Conservation (phyloP, 2,329 filamentous ascomycete genomes). For the Cercospora beticola region DNA sequence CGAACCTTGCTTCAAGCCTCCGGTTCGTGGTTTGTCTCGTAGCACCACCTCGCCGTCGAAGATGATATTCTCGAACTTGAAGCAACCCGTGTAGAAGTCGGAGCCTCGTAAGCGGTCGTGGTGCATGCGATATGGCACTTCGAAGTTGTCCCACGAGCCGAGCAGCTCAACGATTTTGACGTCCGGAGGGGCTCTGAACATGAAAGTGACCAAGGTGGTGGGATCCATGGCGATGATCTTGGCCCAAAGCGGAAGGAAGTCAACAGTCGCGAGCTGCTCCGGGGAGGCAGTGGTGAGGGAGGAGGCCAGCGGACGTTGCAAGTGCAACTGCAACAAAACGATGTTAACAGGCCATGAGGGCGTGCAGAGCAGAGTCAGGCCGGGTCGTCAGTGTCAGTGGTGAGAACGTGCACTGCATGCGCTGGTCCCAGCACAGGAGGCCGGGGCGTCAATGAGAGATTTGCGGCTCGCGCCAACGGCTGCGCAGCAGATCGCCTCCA, state of each 20-base stretch:
- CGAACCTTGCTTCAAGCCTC: constrained; percentile 85
- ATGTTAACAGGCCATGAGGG: neutral
- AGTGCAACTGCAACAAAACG: neutral
- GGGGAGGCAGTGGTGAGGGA: neutral
- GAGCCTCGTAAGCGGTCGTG: constrained; percentile 71
- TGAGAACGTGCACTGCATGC: neutral
- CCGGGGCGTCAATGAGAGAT: neutral
- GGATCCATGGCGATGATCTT: constrained; percentile 35
- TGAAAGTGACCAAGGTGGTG: constrained; percentile 41
- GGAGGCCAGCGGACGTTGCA: neutral
- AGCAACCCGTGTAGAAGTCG: constrained; percentile 82
- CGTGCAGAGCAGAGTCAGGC: neutral
- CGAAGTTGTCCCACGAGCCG: constrained; percentile 96
- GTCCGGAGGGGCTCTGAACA: constrained; percentile 47
- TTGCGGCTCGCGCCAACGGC: constrained; percentile 7
- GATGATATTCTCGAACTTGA: constrained; percentile 79
- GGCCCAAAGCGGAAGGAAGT: constrained; percentile 3
- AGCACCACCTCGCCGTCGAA: constrained; percentile 67
- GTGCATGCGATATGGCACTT: constrained; percentile 74
- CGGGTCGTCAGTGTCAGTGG: neutral
- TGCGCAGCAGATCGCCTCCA: neutral
- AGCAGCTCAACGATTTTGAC: constrained; percentile 73
- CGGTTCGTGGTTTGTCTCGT: constrained; percentile 61
- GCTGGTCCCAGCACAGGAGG: neutral
- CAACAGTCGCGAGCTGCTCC: neutral